A percentile compares a stretch with the other conserved stretches of the same genome.
Conservation (phyloP, 768 basidiomycete genomes). For the Naganishia kalamii region DNA sequence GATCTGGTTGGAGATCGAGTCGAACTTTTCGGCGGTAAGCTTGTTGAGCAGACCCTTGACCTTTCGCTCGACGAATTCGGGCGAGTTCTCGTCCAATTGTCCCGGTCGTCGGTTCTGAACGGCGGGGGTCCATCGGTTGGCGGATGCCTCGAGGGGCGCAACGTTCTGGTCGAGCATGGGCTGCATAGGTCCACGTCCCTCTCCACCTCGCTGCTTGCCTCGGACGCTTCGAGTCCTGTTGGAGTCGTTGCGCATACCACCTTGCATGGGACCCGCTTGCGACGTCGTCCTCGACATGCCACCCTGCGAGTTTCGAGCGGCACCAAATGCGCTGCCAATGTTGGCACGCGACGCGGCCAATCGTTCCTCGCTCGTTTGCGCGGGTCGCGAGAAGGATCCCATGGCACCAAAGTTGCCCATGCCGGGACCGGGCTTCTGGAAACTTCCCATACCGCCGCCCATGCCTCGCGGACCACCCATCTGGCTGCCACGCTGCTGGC, state of each 20-base stretch:
- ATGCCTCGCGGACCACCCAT: slow-evolving; percentile 40
- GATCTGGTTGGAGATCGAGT: slow-evolving; percentile 90
- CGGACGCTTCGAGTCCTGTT: slow-evolving; percentile 64
- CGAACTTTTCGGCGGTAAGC: slow-evolving; percentile 93
- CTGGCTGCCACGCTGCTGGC: slow-evolving; percentile 45
- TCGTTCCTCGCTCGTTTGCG: slow-evolving; percentile 36
- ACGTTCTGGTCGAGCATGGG: slow-evolving; percentile 55
- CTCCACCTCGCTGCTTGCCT: slow-evolving; percentile 67
- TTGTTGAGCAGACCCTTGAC: slow-evolving; percentile 89
- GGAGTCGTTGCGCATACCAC: slow-evolving; percentile 36
- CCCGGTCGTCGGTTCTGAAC: slow-evolving; percentile 46
- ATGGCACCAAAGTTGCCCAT: slow-evolving; percentile 43
- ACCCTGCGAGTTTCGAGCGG: slow-evolving; percentile 23
- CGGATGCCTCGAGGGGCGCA: slow-evolving; percentile 67
- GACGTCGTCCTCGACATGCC: slow-evolving; percentile 61
- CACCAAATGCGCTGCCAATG: slow-evolving; percentile 34
- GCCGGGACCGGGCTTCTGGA: slow-evolving; percentile 42
- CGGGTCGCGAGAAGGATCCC: slow-evolving; percentile 29
- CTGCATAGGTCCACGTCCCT: slow-evolving; percentile 47
- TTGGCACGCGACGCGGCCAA: slow-evolving; percentile 28
- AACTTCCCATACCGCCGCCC: slow-evolving; percentile 8
- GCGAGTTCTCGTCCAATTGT: slow-evolving; percentile 59
- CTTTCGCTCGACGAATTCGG: slow-evolving; percentile 84
- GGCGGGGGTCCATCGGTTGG: slow-evolving; percentile 70
- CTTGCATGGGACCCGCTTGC: slow-evolving; percentile 48